These are phyloP conservation scores for Geotrichum citri-aurantii DNA, from an alignment of 1,139 yeast genomes.

Conservation along the genomic window DNA sequence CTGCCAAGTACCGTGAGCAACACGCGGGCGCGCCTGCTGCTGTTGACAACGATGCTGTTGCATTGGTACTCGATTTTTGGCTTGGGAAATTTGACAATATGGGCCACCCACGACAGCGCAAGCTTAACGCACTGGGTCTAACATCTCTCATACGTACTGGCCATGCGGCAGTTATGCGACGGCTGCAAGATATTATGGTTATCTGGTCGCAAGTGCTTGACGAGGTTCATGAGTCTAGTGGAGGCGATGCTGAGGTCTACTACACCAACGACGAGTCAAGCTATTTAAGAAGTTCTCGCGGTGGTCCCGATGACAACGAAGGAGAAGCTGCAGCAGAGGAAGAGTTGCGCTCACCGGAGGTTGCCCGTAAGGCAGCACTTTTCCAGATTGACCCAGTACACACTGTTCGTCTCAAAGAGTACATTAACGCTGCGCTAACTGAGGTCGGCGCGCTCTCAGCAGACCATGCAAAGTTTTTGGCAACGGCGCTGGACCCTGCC, in stretches of 20 bases:
- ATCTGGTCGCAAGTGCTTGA: constrained; percentile 60
- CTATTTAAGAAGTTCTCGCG: constrained; percentile 8
- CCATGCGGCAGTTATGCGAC: constrained; percentile 28
- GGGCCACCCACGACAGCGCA: constrained; percentile 64
- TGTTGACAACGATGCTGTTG: constrained; percentile 16
- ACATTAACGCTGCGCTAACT: constrained; percentile 7
- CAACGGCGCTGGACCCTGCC: constrained; percentile 9
- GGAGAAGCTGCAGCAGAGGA: constrained; percentile 3
- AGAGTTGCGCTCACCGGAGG: constrained; percentile 20
- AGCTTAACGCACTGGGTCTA: constrained; percentile 56
- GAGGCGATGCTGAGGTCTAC: constrained; percentile 33
- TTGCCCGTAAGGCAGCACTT: constrained; percentile 21
- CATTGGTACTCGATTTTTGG: constrained; percentile 30
- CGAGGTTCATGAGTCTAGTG: constrained; percentile 57
- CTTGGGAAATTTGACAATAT: constrained; percentile 42
- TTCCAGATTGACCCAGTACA: constrained; percentile 26
- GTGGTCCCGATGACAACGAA: neutral
- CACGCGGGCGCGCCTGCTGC: neutral
- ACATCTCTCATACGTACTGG: constrained; percentile 43
- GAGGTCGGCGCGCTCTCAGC: constrained; percentile 8
- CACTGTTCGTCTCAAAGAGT: constrained; percentile 21
- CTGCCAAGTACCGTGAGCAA: neutral
- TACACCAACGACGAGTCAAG: constrained; percentile 25
- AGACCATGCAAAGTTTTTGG: constrained; percentile 8
- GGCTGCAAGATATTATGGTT: constrained; percentile 43